These are phyloP conservation scores for Erysiphe pulchra DNA, from an alignment of 2,329 filamentous ascomycete genomes.

Conservation along the genomic window DNA sequence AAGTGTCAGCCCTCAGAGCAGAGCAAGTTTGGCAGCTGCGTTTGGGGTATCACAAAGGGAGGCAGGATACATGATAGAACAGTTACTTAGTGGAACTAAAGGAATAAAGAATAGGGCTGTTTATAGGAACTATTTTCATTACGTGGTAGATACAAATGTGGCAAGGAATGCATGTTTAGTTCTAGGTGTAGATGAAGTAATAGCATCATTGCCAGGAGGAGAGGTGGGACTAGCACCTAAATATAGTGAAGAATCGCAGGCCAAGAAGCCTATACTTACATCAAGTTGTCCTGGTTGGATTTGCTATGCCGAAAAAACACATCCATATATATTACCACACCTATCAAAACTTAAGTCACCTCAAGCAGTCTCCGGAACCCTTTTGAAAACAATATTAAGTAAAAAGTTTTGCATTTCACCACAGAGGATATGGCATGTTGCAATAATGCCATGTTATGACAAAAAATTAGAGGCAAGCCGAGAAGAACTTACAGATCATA, in stretches of 20 bases:
- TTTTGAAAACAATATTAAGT: conserved; percentile 69
- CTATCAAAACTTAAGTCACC: conserved; percentile 81
- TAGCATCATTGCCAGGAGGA: conserved; percentile 14
- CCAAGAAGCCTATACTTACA: conserved; percentile 40
- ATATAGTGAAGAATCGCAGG: not conserved
- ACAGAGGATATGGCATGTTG: conserved; percentile 74
- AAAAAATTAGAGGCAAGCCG: conserved; percentile 95
- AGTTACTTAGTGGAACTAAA: conserved; percentile 43
- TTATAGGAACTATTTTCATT: conserved; percentile 55
- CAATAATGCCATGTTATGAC: conserved; percentile 96
- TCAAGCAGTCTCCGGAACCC: conserved; percentile 70
- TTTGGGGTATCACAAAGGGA: conserved; percentile 48
- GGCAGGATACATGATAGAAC: conserved; percentile 60
- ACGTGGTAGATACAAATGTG: conserved; percentile 74
- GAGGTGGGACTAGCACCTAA: not conserved
- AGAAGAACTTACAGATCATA: conserved; percentile 62
- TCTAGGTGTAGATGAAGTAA: conserved; percentile 47
- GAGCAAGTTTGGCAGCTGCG: conserved; percentile 70
- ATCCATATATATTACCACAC: conserved; percentile 77
- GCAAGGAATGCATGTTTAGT: conserved; percentile 66
- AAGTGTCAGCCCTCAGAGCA: conserved; percentile 73
- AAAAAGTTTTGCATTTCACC: conserved; percentile 45
- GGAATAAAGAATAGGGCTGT: conserved; percentile 46
- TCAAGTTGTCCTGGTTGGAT: conserved; percentile 95
- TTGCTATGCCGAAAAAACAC: conserved; percentile 95